Evolutionary conservation across 306 rosid genomes (phyloP), one percentile per base, ranked within the genome.

Genomic region (Astragalus glycyphyllos): DNA sequence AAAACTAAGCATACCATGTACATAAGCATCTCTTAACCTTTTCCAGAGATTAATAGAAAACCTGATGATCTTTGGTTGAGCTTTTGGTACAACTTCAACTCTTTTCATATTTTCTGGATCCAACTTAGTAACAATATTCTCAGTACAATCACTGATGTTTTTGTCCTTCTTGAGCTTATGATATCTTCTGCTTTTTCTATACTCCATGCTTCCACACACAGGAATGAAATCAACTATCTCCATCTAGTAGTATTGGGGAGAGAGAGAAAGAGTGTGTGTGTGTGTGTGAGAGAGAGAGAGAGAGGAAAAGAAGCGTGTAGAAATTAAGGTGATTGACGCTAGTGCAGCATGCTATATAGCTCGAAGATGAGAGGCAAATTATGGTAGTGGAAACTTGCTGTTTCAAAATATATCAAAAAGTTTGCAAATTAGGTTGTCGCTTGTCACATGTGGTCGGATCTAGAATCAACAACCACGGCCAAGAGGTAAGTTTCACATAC

Each of bases 11-110:
- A 86, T 89, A 32, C 80, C 82, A 29, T 74, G 69, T 11, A 80
- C 81, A 71, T 89, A 89, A 65, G 78, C 80, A 76, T 89, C 81
- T 77, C 89, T 86, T 38, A 86, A 50, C 71, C 59, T 74, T 59
- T 74, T 86, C 74, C 77, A 37, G 2, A 64, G 7, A 76, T 46
- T 57, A 13, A 40, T 58, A 10, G 83, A 72, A 13, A 75, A 37
- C 37, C 50, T 60, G 3, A 57, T 44, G 6, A 62, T 65, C 77
- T 79, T 85, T 42, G 80, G 65, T 75, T 69, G 74, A 31, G 74
- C 76, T 73, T 66, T 75, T 3, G 74, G 74, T 2, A 56, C 56
- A 40, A 37, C 66, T 46, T 63, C 38, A 62, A 64, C 53, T 49
- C 34, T 44, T 50, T 77, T 56, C 34, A 37, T 58, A 54, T 49